Evolutionary conservation across 2,329 filamentous ascomycete genomes (phyloP), one percentile per base, ranked within the genome.

Genomic region (Pezicula radicicola): DNA sequence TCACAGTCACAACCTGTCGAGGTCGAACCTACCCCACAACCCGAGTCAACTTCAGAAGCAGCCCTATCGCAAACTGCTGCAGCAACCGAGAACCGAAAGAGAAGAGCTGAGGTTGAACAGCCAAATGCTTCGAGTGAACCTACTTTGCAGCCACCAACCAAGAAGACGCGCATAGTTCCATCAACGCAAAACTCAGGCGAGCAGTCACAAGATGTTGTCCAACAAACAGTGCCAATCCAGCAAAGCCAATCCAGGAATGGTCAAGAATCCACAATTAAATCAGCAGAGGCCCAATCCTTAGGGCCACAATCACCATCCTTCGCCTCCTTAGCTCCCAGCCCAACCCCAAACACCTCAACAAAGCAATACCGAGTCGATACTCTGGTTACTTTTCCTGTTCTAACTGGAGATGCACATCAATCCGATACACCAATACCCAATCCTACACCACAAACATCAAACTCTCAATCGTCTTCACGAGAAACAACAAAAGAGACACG

Each of bases 131-230:
- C 8, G 15, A 21, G 15, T 4, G 37, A 40, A 21, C 37, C n/a
- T 16, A 40, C 37, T 6, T 40, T 12, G 8, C n/a, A 40, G 8
- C 37, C 37, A 21, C 37, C 37, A 16, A 15, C 37, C 8, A 40
- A 40, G 19, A 40, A 40, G 19, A 21, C 37, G 19, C 37, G 37
- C n/a, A 40, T 9, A 40, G 6, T 18, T 16, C 12, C 37, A 21
- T 73, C 36, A 72, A 71, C 36, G 74, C 68, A 33, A 40, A 6
- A 40, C 2, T 30, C 43, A 6, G 50, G 35, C 21, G 21, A 45
- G n/a, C 43, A 28, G 7, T 13, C 43, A 18, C 43, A n/a, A 30
- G 18, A 19, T 16, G 10, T 19, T 19, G 18, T 19, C 40, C 40
- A 21, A n/a, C 12, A 42, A 25, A 19, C 15, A 42, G 40, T 42